These are phyloP conservation scores for Serendipita sp. DNA, from an alignment of 1,284 basidiomycete genomes.

Conservation along the genomic window DNA sequence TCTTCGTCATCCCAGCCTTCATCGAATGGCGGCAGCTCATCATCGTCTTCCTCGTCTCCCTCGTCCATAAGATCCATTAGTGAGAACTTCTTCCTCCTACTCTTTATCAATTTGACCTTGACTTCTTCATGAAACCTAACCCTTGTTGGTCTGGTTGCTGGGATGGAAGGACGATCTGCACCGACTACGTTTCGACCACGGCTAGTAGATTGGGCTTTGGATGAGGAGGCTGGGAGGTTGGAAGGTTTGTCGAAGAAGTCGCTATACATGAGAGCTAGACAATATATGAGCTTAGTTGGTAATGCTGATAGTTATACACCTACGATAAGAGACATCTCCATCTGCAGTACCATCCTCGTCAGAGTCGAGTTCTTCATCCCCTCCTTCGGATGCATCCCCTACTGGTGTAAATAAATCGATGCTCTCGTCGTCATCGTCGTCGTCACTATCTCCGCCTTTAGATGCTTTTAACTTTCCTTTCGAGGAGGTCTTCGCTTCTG, in stretches of 20 bases:
- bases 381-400: constrained; percentile 25
- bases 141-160: constrained; percentile 20
- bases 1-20: constrained; percentile 22
- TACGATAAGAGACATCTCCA: constrained; percentile 22
- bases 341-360: constrained; percentile 23
- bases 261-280: constrained; percentile 28
- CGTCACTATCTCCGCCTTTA: constrained; percentile 33
- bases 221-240: neutral
- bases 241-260: constrained; percentile 59
- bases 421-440: constrained; percentile 32
- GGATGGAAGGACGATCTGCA: constrained; percentile 15
- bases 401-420: constrained; percentile 62
- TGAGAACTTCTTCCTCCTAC: constrained; percentile 46
- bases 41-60: neutral
- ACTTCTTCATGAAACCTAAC: constrained; percentile 76
- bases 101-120: constrained; percentile 60
- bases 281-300: neutral
- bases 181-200: neutral
- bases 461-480: constrained; percentile 38
- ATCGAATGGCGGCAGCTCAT: constrained; percentile 16
- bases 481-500: constrained; percentile 54
- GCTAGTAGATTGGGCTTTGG: neutral
- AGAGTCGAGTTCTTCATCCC: constrained; percentile 25
- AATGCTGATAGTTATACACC: constrained; percentile 13
- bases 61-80: constrained; percentile 19